These are phyloP conservation scores for Bipolaris zeicola DNA, from an alignment of 2,329 filamentous ascomycete genomes.

Conservation along the genomic window DNA sequence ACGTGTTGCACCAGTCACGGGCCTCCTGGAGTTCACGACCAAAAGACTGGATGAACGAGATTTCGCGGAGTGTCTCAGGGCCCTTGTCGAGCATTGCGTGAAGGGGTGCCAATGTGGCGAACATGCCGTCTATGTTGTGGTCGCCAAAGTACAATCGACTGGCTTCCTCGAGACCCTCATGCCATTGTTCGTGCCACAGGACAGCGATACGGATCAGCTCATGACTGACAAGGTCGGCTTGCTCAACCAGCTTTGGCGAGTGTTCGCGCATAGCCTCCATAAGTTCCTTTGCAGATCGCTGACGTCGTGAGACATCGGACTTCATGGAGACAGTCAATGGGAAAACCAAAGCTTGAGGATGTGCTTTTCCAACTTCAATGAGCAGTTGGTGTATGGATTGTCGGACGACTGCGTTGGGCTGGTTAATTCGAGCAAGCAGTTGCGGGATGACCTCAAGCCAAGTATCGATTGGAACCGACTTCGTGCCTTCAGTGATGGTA, in stretches of 20 bases:
- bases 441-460: slow-evolving; percentile 99
- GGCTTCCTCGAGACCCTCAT: slow-evolving; percentile 95
- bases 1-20: slow-evolving; percentile 93
- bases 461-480: slow-evolving; percentile 91
- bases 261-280: slow-evolving; percentile 99
- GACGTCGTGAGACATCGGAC: slow-evolving; percentile 82
- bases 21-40: slow-evolving; percentile 94
- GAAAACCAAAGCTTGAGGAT: slow-evolving; percentile 96
- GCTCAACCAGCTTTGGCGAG: slow-evolving; percentile 88
- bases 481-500: slow-evolving; percentile 87
- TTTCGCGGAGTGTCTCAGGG: slow-evolving; percentile 90
- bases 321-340: slow-evolving; percentile 98
- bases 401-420: slow-evolving; percentile 86
- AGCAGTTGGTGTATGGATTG: slow-evolving; percentile 90
- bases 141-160: slow-evolving; percentile 97
- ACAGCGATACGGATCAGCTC: slow-evolving; percentile 97
- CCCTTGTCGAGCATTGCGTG: slow-evolving; percentile 90
- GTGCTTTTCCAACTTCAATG: slow-evolving; percentile 88
- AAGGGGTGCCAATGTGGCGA: slow-evolving; percentile 83
- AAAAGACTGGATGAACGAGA: slow-evolving; percentile 97
- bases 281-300: slow-evolving; percentile 85
- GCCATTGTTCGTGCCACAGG: slow-evolving; percentile 98
- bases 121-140: slow-evolving; percentile 97
- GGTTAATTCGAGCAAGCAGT: slow-evolving; percentile 95
- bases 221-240: slow-evolving; percentile 92